A percentile compares a stretch with the other conserved stretches of the same genome.
phyloP scores from a whole-genome alignment of 2,329 filamentous ascomycete genomes.

The Ophiostoma populinum region DNA sequence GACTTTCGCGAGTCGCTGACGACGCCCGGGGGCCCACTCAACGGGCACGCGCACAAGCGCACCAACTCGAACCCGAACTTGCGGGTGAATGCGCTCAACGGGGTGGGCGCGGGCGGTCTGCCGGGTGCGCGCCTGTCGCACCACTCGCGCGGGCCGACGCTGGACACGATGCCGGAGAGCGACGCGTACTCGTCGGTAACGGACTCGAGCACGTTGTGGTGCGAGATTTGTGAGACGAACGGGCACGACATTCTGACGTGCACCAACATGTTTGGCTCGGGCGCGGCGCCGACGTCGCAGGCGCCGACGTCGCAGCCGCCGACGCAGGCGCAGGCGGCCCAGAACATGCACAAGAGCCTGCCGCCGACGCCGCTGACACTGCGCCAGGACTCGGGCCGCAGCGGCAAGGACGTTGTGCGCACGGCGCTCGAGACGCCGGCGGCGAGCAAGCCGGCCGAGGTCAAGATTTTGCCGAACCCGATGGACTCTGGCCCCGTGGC shows the following conservation, averaged over 20 bases:
- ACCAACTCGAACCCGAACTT: constrained; percentile 4
- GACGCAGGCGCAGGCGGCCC: not conserved
- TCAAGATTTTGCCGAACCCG: constrained; percentile 38
- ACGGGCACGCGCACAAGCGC: not conserved
- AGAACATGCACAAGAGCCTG: not conserved
- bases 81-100: not conserved
- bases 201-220: constrained; percentile 65
- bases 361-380: not conserved
- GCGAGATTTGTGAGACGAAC: constrained; percentile 83
- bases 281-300: not conserved
- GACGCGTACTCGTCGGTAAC: constrained; percentile 53
- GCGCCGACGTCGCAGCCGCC: not conserved
- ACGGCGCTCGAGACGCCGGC: constrained; percentile 16
- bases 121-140: constrained; percentile 30
- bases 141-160: constrained; percentile 30
- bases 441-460: constrained; percentile 21
- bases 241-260: constrained; percentile 92
- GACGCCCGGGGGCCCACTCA: too few species aligned
- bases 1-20: constrained; percentile 13
- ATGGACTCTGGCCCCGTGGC: constrained; percentile 53
- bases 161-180: constrained; percentile 55
- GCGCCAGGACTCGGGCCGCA: constrained; percentile 2
- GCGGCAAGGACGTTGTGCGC: constrained; percentile 11
- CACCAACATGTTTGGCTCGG: constrained; percentile 63
- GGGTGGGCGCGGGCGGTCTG: constrained; percentile 10